Percentiles rank a stretch among this genome's conserved stretches.
Conservation (phyloP, 495 filamentous ascomycete species). For the Aspergillus panamensis region DNA sequence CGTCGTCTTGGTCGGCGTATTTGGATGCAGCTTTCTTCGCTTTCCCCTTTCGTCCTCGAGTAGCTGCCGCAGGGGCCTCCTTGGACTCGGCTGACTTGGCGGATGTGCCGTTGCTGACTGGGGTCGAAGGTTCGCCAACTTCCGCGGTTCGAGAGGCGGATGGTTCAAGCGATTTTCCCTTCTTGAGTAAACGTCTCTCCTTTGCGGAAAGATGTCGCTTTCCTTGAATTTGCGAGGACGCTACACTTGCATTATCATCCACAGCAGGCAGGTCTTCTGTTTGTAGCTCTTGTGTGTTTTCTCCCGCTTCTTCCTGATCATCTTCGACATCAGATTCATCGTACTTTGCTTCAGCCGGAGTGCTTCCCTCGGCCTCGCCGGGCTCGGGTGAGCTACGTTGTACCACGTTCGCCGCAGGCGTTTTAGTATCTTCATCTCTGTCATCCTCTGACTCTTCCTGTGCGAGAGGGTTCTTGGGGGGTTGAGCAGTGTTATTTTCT, state of each 20-base stretch:
- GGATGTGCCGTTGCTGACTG: slow-evolving; percentile 5
- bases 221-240: slow-evolving; percentile 23
- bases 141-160: slow-evolving; percentile 10
- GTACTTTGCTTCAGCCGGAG: slow-evolving; percentile 25
- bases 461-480: neutral
- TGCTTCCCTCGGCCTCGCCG: slow-evolving; percentile 33
- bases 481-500: slow-evolving; percentile 22
- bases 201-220: slow-evolving; percentile 48
- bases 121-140: slow-evolving; percentile 11
- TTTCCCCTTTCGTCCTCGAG: slow-evolving; percentile 81
- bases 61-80: slow-evolving; percentile 35
- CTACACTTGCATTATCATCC: slow-evolving; percentile 14
- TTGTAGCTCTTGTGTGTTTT: neutral
- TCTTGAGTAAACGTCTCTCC: slow-evolving; percentile 47
- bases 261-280: slow-evolving; percentile 9
- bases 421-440: too few species aligned
- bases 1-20: slow-evolving; percentile 93
- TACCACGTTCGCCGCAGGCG: slow-evolving; percentile 27
- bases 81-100: slow-evolving; percentile 17
- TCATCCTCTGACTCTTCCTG: neutral
- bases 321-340: slow-evolving; percentile 31
- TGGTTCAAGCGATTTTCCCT: slow-evolving; percentile 37
- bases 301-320: slow-evolving; percentile 22
- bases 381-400: slow-evolving; percentile 29
- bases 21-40: slow-evolving; percentile 83